Conservation (phyloP, 2,329 filamentous ascomycete species). For the Westerdykella ornata region DNA sequence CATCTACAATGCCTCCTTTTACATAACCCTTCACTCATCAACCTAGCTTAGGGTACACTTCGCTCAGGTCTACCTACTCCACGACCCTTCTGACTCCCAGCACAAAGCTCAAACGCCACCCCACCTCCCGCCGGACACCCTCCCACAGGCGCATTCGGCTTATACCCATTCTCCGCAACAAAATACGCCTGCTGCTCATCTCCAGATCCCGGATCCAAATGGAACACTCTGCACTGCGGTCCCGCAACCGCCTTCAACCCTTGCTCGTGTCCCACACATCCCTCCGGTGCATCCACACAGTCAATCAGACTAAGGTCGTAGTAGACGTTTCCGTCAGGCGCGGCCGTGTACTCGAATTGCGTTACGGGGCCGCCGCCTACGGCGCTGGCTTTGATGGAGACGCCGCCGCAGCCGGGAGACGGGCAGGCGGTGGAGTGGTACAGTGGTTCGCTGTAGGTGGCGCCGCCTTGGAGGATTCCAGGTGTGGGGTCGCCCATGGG, state of each 20-base stretch:
- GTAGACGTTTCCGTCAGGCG: neutral
- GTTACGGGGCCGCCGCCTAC: neutral
- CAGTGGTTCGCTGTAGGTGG: neutral
- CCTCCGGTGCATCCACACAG: neutral
- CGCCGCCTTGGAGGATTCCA: neutral
- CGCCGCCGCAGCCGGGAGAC: neutral
- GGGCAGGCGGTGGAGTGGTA: neutral
- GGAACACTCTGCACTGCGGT: neutral
- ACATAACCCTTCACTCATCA: too few species aligned
- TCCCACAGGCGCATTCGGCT: neutral
- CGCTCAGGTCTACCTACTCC: neutral
- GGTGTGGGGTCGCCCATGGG: neutral
- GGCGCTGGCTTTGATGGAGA: neutral
- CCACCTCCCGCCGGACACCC: neutral
- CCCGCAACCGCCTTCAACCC: neutral
- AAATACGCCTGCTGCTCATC: neutral
- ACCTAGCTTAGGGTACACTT: neutral
- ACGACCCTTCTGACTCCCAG: neutral
- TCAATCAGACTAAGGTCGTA: slow-evolving; percentile 1
- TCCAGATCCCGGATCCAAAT: neutral
- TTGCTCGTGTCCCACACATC: neutral
- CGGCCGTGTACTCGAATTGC: slow-evolving; percentile 3
- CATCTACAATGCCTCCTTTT: too few species aligned
- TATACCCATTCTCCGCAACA: neutral
- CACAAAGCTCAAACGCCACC: neutral